phyloP scores from a whole-genome alignment of 140 eudicot species.

The Flaveria floridana region DNA sequence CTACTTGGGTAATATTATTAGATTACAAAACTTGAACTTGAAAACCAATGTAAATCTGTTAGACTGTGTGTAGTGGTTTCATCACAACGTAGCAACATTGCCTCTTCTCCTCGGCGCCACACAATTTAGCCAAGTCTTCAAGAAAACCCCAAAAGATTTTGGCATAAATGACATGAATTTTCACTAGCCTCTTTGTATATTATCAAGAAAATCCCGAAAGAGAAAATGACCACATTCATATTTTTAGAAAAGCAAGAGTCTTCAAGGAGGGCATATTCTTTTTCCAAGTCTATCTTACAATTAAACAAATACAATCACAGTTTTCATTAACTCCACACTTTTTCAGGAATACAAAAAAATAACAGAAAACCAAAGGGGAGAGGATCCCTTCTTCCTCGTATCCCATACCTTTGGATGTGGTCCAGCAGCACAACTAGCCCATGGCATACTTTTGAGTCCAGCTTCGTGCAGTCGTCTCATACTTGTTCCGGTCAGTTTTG shows the following conservation, averaged over 20 bases:
- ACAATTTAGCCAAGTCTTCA: too few relatives aligned
- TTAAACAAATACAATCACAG: slow-evolving; percentile 22
- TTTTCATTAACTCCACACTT: slow-evolving; percentile 9
- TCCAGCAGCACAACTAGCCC: slow-evolving; percentile 32
- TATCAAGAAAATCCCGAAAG: not conserved
- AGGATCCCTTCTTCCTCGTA: slow-evolving; percentile 27
- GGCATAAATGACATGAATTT: too few relatives aligned
- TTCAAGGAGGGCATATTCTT: slow-evolving; percentile 15
- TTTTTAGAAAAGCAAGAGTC: not conserved
- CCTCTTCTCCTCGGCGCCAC: too few relatives aligned
- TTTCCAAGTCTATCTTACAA: slow-evolving; percentile 32
- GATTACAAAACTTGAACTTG: too few relatives aligned
- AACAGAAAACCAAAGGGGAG: slow-evolving; percentile 17
- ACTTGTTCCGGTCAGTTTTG: slow-evolving; percentile 49
- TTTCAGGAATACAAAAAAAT: slow-evolving; percentile 1
- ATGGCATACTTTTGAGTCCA: slow-evolving; percentile 56
- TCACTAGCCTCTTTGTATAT: not conserved
- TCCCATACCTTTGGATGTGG: slow-evolving; percentile 3
- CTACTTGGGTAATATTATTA: too few relatives aligned
- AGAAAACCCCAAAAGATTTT: too few relatives aligned
- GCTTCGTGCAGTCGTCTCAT: slow-evolving; percentile 50
- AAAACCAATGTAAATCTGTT: too few relatives aligned
- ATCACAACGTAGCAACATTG: too few relatives aligned
- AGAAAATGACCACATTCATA: not conserved
- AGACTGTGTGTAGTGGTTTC: too few relatives aligned